phyloP scores from a whole-genome alignment of 2,329 filamentous ascomycete species.

The Aspergillus ochraceoroseus region DNA sequence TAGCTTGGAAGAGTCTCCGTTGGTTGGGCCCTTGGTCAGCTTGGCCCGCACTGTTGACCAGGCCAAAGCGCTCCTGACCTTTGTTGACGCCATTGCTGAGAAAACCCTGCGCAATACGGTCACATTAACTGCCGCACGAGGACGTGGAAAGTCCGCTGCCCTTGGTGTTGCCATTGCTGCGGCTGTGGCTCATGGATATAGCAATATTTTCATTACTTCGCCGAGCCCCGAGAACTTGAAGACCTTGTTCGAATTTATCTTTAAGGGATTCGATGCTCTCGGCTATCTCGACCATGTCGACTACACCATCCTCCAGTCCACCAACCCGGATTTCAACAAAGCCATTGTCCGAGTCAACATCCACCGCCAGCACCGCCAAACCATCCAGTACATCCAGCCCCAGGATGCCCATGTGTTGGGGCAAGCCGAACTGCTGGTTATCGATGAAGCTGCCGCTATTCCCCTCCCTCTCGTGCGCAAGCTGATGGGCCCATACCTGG shows the following conservation, averaged over 20 bases:
- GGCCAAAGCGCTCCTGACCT: slow-evolving; percentile 92
- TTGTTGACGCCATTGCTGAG: slow-evolving; percentile 92
- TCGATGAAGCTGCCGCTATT: slow-evolving; percentile 96
- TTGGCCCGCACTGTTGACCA: slow-evolving; percentile 90
- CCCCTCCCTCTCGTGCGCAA: slow-evolving; percentile 88
- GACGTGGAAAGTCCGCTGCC: slow-evolving; percentile 93
- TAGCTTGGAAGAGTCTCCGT: slow-evolving; percentile 75
- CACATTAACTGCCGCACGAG: slow-evolving; percentile 85
- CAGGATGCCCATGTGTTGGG: slow-evolving; percentile 93
- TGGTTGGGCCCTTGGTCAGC: slow-evolving; percentile 75
- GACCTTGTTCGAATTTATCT: slow-evolving; percentile 95
- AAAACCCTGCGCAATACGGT: slow-evolving; percentile 94
- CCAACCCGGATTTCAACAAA: slow-evolving; percentile 98
- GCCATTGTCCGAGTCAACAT: slow-evolving; percentile 96
- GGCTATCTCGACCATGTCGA: slow-evolving; percentile 93
- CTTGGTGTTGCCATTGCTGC: slow-evolving; percentile 91
- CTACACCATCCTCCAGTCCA: slow-evolving; percentile 97
- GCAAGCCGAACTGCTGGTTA: slow-evolving; percentile 90
- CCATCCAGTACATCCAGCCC: slow-evolving; percentile 96
- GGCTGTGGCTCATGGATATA: slow-evolving; percentile 92
- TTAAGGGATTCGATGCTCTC: slow-evolving; percentile 94
- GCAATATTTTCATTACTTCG: slow-evolving; percentile 98
- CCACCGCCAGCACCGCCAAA: slow-evolving; percentile 89
- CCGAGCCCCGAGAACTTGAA: slow-evolving; percentile 98
- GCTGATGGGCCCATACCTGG: slow-evolving; percentile 91